Percentiles rank a stretch among this genome's conserved stretches.
These are phyloP conservation scores for Bimuria novae-zelandiae DNA, from an alignment of 2,329 filamentous ascomycete species.

Conservation along the genomic window DNA sequence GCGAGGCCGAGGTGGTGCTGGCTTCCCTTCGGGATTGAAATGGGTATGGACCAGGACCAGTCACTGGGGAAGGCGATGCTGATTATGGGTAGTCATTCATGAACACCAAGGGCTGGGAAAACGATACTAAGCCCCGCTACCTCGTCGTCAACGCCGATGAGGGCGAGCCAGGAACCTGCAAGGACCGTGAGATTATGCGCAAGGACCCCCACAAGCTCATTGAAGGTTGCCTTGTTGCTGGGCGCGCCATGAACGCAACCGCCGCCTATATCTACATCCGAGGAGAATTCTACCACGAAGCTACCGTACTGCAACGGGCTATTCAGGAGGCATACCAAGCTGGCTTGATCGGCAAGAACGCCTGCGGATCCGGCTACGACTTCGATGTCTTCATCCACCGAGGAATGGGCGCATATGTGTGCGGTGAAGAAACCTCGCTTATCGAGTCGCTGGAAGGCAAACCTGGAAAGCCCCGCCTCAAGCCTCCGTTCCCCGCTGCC, in stretches of 20 bases:
- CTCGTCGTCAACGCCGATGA: conserved; percentile 98
- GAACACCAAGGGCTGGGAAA: conserved; percentile 99
- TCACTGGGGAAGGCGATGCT: conserved; percentile 15
- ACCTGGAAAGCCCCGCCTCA: conserved; percentile 95
- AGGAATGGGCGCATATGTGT: conserved; percentile 96
- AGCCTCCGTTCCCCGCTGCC: conserved; percentile 96
- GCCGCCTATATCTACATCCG: conserved; percentile 99
- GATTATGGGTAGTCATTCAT: conserved; percentile 79
- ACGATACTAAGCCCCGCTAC: conserved; percentile 94
- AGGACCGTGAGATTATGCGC: conserved; percentile 99
- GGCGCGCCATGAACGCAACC: conserved; percentile 97
- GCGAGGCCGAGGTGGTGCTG: conserved; percentile 93
- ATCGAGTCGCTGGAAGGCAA: conserved; percentile 99
- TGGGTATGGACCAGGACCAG: conserved; percentile 67
- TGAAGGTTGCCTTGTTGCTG: conserved; percentile 94
- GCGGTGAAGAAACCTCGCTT: conserved; percentile 95
- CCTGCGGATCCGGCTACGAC: conserved; percentile 94
- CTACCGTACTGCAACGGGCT: conserved; percentile 86
- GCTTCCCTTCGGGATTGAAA: conserved; percentile 98
- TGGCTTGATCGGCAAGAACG: conserved; percentile 96
- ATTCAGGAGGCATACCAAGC: conserved; percentile 98
- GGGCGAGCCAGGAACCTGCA: conserved; percentile 98
- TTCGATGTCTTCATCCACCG: conserved; percentile 97
- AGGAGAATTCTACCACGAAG: conserved; percentile 97
- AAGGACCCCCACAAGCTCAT: conserved; percentile 99